Conservation (phyloP, 805 yeast species). For the Zygosaccharomyces kombuchaensis region DNA sequence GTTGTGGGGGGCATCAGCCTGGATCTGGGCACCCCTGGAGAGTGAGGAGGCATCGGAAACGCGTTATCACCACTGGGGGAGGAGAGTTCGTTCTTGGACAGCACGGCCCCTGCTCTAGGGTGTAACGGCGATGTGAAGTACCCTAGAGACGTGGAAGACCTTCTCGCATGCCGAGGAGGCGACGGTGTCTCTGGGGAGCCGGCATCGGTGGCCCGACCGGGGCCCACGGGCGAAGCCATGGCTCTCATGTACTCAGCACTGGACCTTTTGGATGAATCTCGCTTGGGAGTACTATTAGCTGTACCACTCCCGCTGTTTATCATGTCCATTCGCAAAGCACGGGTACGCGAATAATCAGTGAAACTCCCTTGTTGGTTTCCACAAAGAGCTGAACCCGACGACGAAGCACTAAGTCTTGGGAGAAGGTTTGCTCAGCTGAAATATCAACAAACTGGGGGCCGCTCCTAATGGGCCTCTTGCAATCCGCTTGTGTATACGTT, state of each 20-base stretch:
- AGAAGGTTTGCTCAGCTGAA: constrained; percentile 1
- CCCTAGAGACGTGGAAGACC: constrained; percentile 26
- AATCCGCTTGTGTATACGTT: not conserved
- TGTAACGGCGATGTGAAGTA: constrained; percentile 29
- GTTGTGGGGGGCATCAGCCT: constrained; percentile 33
- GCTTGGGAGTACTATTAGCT: constrained; percentile 15
- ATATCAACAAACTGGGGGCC: not conserved
- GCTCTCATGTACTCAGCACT: constrained; percentile 18
- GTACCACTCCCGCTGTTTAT: constrained; percentile 8
- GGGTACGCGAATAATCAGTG: not conserved
- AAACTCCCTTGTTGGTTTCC: not conserved
- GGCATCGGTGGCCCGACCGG: constrained; percentile 8
- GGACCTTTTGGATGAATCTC: constrained; percentile 14
- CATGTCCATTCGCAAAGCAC: constrained; percentile 9
- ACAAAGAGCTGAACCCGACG: not conserved
- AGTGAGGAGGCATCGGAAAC: constrained; percentile 18
- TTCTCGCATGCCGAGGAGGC: constrained; percentile 19
- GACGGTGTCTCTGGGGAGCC: constrained; percentile 30
- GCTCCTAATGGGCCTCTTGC: not conserved
- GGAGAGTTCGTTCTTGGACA: constrained; percentile 4
- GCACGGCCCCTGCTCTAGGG: constrained; percentile 12
- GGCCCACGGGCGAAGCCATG: constrained; percentile 12
- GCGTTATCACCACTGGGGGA: constrained; percentile 7
- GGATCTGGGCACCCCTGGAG: constrained; percentile 16
- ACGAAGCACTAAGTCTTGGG: not conserved